Conservation (phyloP, 1,284 basidiomycete species). For the Naganishia sp. region DNA sequence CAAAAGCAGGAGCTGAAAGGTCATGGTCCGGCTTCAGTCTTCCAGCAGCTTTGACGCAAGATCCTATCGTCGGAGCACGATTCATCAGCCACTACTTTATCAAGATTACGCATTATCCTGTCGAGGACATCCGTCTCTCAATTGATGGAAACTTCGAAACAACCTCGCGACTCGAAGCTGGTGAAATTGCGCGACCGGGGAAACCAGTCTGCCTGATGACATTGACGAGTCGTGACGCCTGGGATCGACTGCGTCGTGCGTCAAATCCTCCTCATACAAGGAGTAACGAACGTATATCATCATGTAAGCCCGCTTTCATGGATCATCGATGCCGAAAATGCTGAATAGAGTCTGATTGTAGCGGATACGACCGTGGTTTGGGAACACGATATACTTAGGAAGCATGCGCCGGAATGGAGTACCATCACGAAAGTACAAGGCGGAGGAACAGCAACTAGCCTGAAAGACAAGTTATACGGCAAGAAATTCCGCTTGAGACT, state of each 20-base stretch:
- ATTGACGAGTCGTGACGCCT: background rate
- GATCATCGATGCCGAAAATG: too few relatives aligned
- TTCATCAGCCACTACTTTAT: constrained; percentile 18
- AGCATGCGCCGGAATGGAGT: constrained; percentile 18
- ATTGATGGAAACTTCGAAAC: background rate
- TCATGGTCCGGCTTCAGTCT: background rate
- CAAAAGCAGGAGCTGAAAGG: too few relatives aligned
- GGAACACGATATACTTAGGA: constrained; percentile 1
- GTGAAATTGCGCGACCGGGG: constrained; percentile 2
- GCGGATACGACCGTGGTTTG: background rate
- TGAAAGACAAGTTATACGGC: background rate
- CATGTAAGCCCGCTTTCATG: background rate
- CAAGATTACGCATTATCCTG: constrained; percentile 2
- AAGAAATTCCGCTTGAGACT: constrained; percentile 10
- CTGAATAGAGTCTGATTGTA: background rate
- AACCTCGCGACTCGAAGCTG: background rate
- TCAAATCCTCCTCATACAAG: background rate
- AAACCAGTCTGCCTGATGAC: background rate
- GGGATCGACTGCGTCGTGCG: background rate
- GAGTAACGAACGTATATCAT: background rate
- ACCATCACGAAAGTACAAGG: background rate
- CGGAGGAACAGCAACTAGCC: background rate
- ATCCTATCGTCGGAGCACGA: background rate
- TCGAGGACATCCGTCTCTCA: constrained; percentile 6
- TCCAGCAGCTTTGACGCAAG: constrained; percentile 2